A percentile compares a stretch with the other conserved stretches of the same genome.
Evolutionary conservation across 1,139 yeast species (phyloP).

Genomic region (Tardiomyces depauwii): DNA sequence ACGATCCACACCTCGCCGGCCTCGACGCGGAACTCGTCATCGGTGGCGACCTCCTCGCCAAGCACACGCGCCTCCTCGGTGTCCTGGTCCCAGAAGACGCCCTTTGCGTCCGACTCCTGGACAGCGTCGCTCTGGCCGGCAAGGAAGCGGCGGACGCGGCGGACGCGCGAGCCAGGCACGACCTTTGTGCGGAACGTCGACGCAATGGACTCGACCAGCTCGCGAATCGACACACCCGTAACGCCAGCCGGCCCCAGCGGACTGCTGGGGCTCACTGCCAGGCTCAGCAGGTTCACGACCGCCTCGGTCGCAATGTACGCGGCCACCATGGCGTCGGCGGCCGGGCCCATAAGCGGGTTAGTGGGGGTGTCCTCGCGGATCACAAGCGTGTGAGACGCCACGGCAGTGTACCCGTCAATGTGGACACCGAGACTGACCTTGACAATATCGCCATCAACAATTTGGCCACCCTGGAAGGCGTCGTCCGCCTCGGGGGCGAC

Average conservation of each 20-base stretch:
- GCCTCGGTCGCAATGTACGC: conserved; percentile 83
- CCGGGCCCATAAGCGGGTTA: conserved; percentile 72
- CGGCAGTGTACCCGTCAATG: conserved; percentile 88
- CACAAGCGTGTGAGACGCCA: conserved; percentile 75
- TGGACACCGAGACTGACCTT: conserved; percentile 82
- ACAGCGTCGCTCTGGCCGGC: conserved; percentile 88
- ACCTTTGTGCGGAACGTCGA: conserved; percentile 69
- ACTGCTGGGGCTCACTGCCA: conserved; percentile 57
- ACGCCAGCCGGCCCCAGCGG: conserved; percentile 33
- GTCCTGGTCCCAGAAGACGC: conserved; percentile 82
- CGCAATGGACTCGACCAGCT: conserved; percentile 73
- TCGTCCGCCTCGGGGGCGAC: conserved; percentile 84
- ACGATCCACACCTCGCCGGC: conserved; percentile 83
- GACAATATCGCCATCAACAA: conserved; percentile 70
- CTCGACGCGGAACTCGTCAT: conserved; percentile 47
- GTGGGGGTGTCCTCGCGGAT: conserved; percentile 47
- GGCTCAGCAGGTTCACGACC: conserved; percentile 61
- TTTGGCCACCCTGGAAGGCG: conserved; percentile 30
- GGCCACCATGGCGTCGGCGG: conserved; percentile 87
- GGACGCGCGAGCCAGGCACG: conserved; percentile 84
- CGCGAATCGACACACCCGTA: conserved; percentile 59
- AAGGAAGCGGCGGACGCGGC: conserved; percentile 83
- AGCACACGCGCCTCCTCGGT: conserved; percentile 50
- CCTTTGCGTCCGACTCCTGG: conserved; percentile 85
- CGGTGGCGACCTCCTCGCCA: conserved; percentile 12